Percentiles rank a stretch among this genome's conserved stretches.
Conservation (phyloP, 1,139 yeast species). For the Sugiyamaella pinicola region DNA sequence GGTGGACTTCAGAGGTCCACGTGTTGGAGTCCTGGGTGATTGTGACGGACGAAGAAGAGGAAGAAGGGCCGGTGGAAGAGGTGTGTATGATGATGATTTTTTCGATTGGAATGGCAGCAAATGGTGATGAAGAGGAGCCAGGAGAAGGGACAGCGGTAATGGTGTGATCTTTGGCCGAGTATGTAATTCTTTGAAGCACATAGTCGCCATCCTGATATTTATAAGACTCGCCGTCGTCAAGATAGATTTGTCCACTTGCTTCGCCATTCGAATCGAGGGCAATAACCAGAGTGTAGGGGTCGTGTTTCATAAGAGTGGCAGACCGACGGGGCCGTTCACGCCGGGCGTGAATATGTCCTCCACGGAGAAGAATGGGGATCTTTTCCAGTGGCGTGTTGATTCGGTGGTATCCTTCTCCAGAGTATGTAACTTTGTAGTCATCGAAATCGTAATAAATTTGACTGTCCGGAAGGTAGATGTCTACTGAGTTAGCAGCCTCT, state of each 20-base stretch:
- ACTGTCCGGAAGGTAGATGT: constrained; percentile 65
- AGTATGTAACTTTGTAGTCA: constrained; percentile 48
- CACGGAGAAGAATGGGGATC: constrained; percentile 73
- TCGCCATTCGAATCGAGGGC: constrained; percentile 51
- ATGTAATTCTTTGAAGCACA: constrained; percentile 27
- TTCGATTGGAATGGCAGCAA: constrained; percentile 49
- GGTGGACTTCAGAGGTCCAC: constrained; percentile 44
- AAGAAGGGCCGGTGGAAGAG: not conserved
- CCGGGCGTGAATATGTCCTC: constrained; percentile 72
- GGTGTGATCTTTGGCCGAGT: constrained; percentile 37
- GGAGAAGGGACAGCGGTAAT: constrained; percentile 64
- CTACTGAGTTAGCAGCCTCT: constrained; percentile 50
- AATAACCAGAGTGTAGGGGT: constrained; percentile 79
- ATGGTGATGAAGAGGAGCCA: constrained; percentile 14
- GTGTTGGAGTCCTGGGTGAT: constrained; percentile 45
- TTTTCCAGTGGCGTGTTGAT: constrained; percentile 58
- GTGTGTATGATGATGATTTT: constrained; percentile 54
- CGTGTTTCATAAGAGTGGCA: constrained; percentile 69
- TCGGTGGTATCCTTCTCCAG: constrained; percentile 45
- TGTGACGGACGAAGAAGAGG: constrained; percentile 32
- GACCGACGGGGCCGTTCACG: constrained; percentile 82
- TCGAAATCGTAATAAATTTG: constrained; percentile 58
- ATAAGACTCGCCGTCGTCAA: constrained; percentile 86
- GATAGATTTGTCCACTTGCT: constrained; percentile 63
- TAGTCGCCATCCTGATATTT: constrained; percentile 46